Percentiles rank a stretch among this genome's conserved stretches.
phyloP scores from a whole-genome alignment of 2,329 filamentous ascomycete species.

The Paradendryphiella salina region DNA sequence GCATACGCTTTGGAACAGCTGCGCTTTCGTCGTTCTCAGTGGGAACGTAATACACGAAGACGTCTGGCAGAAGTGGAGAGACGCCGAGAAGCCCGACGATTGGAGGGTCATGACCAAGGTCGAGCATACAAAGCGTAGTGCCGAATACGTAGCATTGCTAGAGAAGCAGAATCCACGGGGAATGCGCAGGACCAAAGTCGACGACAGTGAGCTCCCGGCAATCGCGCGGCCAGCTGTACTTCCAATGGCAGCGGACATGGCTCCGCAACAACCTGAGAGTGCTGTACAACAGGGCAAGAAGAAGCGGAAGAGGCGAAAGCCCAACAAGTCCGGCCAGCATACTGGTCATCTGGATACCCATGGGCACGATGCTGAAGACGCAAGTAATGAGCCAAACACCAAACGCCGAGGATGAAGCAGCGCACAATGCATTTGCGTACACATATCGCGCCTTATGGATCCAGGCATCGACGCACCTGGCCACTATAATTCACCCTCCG shows the following conservation, averaged over 20 bases:
- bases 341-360: slow-evolving; percentile 12
- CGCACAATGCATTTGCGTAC: background rate
- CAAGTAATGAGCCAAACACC: slow-evolving; percentile 15
- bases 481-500: background rate
- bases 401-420: slow-evolving; percentile 26
- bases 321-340: slow-evolving; percentile 8
- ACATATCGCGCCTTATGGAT: background rate
- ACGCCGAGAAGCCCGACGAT: slow-evolving; percentile 29
- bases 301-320: slow-evolving; percentile 31
- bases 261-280: slow-evolving; percentile 2
- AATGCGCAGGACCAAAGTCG: slow-evolving; percentile 16
- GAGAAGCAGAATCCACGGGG: slow-evolving; percentile 26
- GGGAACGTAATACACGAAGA: slow-evolving; percentile 38
- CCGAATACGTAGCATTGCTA: slow-evolving; percentile 37
- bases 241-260: slow-evolving; percentile 9
- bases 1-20: slow-evolving; percentile 37
- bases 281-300: slow-evolving; percentile 21
- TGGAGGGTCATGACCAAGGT: slow-evolving; percentile 46
- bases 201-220: slow-evolving; percentile 17
- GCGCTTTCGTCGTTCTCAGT: slow-evolving; percentile 43
- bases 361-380: slow-evolving; percentile 4
- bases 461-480: background rate
- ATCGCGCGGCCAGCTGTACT: slow-evolving; percentile 27
- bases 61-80: slow-evolving; percentile 40
- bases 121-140: slow-evolving; percentile 38